A percentile compares a stretch with the other conserved stretches of the same genome.
Evolutionary conservation across 192 early-diverging fungal species (phyloP).

Genomic region (Umbelopsis sp.): DNA sequence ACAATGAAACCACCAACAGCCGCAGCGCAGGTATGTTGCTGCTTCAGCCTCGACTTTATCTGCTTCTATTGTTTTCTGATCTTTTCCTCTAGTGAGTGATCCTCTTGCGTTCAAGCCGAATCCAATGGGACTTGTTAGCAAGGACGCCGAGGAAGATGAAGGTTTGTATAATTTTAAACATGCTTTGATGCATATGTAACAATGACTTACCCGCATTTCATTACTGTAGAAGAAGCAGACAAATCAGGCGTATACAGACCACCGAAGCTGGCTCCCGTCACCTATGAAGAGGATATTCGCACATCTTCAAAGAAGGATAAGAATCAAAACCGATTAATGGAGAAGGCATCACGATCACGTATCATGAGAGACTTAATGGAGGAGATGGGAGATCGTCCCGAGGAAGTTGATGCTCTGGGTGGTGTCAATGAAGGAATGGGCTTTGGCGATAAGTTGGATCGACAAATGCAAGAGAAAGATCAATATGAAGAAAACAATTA

Average conservation of each 20-base stretch:
- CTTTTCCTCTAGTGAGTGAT: slow-evolving; percentile 50
- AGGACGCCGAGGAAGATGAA: slow-evolving; percentile 43
- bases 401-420: slow-evolving; percentile 73
- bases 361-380: slow-evolving; percentile 81
- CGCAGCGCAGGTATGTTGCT: slow-evolving; percentile 19
- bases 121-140: slow-evolving; percentile 62
- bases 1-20: slow-evolving; percentile 23
- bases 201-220: not conserved
- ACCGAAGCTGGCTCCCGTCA: slow-evolving; percentile 83
- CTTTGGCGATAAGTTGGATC: slow-evolving; percentile 59
- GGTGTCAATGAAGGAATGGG: slow-evolving; percentile 70
- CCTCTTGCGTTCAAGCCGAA: slow-evolving; percentile 94
- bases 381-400: slow-evolving; percentile 87
- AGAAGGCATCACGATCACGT: slow-evolving; percentile 77
- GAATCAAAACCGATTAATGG: slow-evolving; percentile 63
- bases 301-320: slow-evolving; percentile 59
- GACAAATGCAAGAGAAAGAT: slow-evolving; percentile 62
- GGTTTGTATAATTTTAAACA: slow-evolving; percentile 21
- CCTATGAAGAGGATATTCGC: slow-evolving; percentile 75
- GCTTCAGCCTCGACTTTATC: slow-evolving; percentile 20
- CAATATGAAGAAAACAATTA: slow-evolving; percentile 92
- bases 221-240: slow-evolving; percentile 41
- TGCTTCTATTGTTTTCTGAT: not conserved
- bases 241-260: slow-evolving; percentile 79
- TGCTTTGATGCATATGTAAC: not conserved